Evolutionary conservation across 1,284 basidiomycete genomes (phyloP).

Genomic region (Agaricales sp.): DNA sequence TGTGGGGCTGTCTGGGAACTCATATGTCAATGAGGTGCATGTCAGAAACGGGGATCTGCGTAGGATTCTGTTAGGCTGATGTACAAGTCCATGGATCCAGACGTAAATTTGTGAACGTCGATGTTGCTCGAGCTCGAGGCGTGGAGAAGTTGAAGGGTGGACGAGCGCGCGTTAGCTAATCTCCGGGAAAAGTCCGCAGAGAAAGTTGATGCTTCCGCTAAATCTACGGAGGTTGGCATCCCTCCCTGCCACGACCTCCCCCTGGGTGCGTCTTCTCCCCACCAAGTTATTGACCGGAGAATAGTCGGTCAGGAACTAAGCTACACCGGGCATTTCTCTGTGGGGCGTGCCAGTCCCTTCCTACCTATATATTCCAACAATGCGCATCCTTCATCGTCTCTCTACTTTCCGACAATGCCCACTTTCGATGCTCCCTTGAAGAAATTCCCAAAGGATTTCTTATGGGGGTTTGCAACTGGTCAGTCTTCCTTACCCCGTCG

Average conservation of each 20-base stretch:
- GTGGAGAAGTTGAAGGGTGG: too few relatives aligned
- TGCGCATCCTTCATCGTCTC: neutral
- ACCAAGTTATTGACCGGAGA: neutral
- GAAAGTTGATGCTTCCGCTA: neutral
- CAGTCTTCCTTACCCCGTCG: constrained; percentile 11
- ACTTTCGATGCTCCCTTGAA: neutral
- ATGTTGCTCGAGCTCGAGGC: too few relatives aligned
- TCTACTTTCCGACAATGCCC: neutral
- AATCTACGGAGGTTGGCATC: neutral
- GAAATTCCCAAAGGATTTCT: constrained; percentile 25
- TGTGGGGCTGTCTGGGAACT: too few relatives aligned
- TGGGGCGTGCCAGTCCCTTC: neutral
- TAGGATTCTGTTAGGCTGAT: too few relatives aligned
- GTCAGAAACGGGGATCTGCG: too few relatives aligned
- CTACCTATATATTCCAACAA: neutral
- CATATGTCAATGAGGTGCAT: too few relatives aligned
- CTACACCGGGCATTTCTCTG: neutral
- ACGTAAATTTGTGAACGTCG: too few relatives aligned
- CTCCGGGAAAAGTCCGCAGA: too few relatives aligned
- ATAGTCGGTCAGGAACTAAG: neutral
- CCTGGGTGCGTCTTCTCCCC: neutral
- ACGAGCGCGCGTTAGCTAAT: too few relatives aligned
- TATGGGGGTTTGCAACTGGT: constrained; percentile 70
- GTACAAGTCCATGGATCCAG: too few relatives aligned
- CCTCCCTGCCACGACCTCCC: neutral